Base-by-base conservation (phyloP, 1,284 basidiomycete genomes). In the Ceratobasidium sp. region DNA sequence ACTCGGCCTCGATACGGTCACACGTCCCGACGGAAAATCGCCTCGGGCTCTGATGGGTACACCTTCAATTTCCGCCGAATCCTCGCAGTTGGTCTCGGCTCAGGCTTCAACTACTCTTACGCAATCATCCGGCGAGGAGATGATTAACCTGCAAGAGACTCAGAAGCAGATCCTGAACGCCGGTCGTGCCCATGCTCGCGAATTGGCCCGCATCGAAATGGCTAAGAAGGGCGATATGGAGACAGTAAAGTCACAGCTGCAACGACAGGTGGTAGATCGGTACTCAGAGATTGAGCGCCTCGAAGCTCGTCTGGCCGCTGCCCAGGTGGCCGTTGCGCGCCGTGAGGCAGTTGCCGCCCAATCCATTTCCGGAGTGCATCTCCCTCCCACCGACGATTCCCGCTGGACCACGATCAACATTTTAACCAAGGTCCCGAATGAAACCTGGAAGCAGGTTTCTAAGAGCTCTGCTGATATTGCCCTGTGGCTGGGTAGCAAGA, bases 341-440 rank as follows among this genome's bases (percentile, higher is more conserved):
- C 29, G 29, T 29, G 27, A 17, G 15, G 6, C 3, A n/a, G 29
- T 29, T 17, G 15, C 29, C 17, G 15, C n/a, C 22, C 2, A 17
- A 6, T 57, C n/a, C 7, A 57, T 57, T 29, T 57, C 54, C 8
- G 24, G 29, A 6, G 22, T 57, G 3, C 54, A 29, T 33, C 54
- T 57, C 27, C 54, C 54, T 17, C 29, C n/a, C 8, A 27, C 19
- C 54, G 29, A 57, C 54, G 54, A 57, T 24, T 33, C 54, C 3
- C 54, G 54, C 54, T 57, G 54, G 54, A 17, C 54, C 5, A 29
- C 29, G 22, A 33, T 57, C 54, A 57, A 27, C 27, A 2, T 57
- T 57, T 57, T 24, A 6, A 57, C 54, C 19, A 6, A 6, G 54
- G 54, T 57, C 3, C 27, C 54, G 7, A 57, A 57, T 27, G 29